A percentile compares a stretch with the other conserved stretches of the same genome.
These are phyloP conservation scores for Schizopora paradoxa DNA, from an alignment of 1,284 basidiomycete species.

Conservation along the genomic window DNA sequence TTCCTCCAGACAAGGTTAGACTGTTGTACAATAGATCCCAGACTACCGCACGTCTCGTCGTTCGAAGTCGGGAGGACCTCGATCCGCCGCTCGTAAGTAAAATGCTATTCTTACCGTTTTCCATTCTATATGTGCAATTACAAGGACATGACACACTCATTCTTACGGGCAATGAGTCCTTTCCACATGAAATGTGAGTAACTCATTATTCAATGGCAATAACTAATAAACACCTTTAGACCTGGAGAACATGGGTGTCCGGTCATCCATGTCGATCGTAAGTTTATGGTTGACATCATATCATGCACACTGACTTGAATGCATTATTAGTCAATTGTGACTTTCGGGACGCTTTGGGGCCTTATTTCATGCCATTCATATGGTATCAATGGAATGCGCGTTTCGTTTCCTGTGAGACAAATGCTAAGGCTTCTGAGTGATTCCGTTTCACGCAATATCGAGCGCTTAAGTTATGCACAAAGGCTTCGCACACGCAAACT, in stretches of 20 bases:
- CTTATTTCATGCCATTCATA: constrained; percentile 84
- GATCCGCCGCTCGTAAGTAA: constrained; percentile 56
- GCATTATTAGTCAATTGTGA: constrained; percentile 66
- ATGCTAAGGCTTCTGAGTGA: constrained; percentile 80
- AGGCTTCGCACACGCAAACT: constrained; percentile 76
- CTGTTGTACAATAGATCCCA: constrained; percentile 78
- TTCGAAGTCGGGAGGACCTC: constrained; percentile 61
- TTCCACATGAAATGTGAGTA: constrained; percentile 78
- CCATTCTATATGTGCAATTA: constrained; percentile 12
- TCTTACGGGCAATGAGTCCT: constrained; percentile 85
- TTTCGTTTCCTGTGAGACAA: constrained; percentile 80
- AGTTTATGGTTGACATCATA: constrained; percentile 24
- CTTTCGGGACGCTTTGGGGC: constrained; percentile 82
- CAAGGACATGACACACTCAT: constrained; percentile 84
- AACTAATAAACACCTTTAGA: constrained; percentile 36
- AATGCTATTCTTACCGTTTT: constrained; percentile 2
- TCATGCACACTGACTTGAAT: constrained; percentile 3
- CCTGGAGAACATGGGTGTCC: constrained; percentile 75
- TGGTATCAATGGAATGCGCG: constrained; percentile 73
- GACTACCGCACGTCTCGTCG: constrained; percentile 74
- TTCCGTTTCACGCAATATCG: constrained; percentile 80
- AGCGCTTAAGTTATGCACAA: constrained; percentile 77
- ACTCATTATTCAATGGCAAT: constrained; percentile 12
- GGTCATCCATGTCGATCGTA: constrained; percentile 82
- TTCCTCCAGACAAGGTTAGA: constrained; percentile 68